These are phyloP conservation scores for Glebionis coronaria DNA, from an alignment of 129 eudicot genomes.

Conservation along the genomic window DNA sequence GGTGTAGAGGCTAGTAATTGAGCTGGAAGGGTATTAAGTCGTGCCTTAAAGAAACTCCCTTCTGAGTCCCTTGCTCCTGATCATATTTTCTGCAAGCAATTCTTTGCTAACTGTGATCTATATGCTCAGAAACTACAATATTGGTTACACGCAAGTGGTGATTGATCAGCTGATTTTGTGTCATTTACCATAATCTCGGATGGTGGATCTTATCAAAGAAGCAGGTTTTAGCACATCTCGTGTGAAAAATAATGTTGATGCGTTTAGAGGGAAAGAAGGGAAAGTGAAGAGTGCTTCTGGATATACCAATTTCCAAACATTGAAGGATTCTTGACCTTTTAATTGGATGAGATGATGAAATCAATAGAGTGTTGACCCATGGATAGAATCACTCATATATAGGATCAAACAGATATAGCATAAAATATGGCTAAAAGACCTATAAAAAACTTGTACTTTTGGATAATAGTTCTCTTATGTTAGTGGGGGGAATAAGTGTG, in stretches of 20 bases:
- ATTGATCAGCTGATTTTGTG: slow-evolving; percentile 85
- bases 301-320: too few species aligned
- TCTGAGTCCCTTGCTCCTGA: slow-evolving; percentile 92
- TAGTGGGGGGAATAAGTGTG: too few species aligned
- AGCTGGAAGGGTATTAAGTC: slow-evolving; percentile 65
- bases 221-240: slow-evolving; percentile 63
- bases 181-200: slow-evolving; percentile 73
- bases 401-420: too few species aligned
- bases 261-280: slow-evolving; percentile 72
- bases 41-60: slow-evolving; percentile 71
- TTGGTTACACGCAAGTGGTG: slow-evolving; percentile 81
- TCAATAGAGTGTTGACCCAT: too few species aligned
- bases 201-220: slow-evolving; percentile 66
- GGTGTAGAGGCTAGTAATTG: slow-evolving; percentile 73
- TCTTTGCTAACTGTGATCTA: slow-evolving; percentile 57
- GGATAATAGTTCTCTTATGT: too few species aligned
- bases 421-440: too few species aligned
- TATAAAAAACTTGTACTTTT: too few species aligned
- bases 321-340: too few species aligned
- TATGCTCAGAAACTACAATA: slow-evolving; percentile 69
- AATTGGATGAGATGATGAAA: too few species aligned
- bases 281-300: slow-evolving; percentile 95
- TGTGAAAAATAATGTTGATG: slow-evolving; percentile 73
- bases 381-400: too few species aligned
- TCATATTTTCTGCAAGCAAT: slow-evolving; percentile 78